Evolutionary conservation across 2,329 filamentous ascomycete genomes (phyloP).

Genomic region (Torrubiella hemipterigena): DNA sequence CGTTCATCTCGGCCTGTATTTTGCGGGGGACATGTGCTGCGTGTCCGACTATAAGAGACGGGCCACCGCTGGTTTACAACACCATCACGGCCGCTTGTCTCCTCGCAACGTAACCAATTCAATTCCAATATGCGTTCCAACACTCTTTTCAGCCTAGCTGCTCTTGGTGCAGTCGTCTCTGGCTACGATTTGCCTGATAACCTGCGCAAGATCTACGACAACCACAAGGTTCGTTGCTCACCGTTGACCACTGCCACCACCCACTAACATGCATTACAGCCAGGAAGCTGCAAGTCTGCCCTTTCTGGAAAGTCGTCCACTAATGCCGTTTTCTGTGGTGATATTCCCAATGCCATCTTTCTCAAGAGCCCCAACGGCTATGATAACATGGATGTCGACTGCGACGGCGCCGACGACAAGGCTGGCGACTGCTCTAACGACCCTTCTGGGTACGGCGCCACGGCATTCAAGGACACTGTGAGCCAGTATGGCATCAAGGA

Average conservation of each 20-base stretch:
- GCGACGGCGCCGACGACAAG: constrained; percentile 29
- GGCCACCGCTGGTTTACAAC: too few relatives aligned
- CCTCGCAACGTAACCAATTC: too few relatives aligned
- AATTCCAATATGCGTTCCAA: too few relatives aligned
- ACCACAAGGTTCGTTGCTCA: constrained; percentile 6
- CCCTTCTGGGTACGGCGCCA: constrained; percentile 20
- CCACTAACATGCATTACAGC: too few relatives aligned
- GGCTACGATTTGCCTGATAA: constrained; percentile 7
- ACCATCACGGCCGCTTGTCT: too few relatives aligned
- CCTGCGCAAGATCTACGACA: constrained; percentile 7
- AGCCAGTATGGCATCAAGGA: constrained; percentile 19
- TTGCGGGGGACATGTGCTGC: too few relatives aligned
- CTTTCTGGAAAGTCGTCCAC: neutral
- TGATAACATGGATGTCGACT: constrained; percentile 39
- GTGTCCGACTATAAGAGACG: too few relatives aligned
- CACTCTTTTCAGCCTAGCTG: too few relatives aligned
- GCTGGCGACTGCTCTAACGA: constrained; percentile 24
- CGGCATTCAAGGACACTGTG: constrained; percentile 26
- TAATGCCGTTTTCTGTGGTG: constrained; percentile 4
- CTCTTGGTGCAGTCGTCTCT: constrained; percentile 7
- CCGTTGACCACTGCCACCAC: too few relatives aligned
- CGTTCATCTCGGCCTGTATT: too few relatives aligned
- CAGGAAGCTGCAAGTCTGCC: neutral
- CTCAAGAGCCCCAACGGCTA: constrained; percentile 22
- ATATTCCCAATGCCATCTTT: constrained; percentile 23